Base-by-base conservation (phyloP, 192 early-diverging fungal species). In the Podila epigama region DNA sequence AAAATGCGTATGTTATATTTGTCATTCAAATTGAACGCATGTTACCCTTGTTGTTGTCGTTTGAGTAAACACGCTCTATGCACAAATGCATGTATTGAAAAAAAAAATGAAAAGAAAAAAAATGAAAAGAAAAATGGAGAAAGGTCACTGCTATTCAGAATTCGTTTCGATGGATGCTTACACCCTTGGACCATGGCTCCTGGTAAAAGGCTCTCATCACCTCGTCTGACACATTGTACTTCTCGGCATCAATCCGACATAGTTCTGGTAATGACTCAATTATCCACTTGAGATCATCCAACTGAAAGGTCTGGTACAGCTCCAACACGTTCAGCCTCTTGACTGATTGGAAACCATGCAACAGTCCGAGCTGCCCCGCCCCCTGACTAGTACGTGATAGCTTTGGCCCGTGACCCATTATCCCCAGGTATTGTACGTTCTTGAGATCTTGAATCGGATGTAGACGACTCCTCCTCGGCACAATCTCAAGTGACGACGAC, bases 201-300 rank as follows among this genome's bases (percentile, higher is more conserved):
- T 32, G 52, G 52, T 48, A 22, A 18, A 68, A 53, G 60, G 60
- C 67, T 6, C 51, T 52, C 18, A 77, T 18, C 4, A 68, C 20
- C 15, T 68, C 60, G 22, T 77, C 61, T 3, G 73, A 77, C 5
- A 77, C 39, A 20, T 77, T 68, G 28, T 77, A 77, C 55, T 68
- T 55, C 32, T 77, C 73, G 2, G 73, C 73, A 68, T 77, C 73
- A 8, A 77, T 68, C 1, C 73, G 59, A 32, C 73, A 68, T 11
- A 77, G 35, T 51, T 77, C 73, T 18, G 73, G 73, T 16, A 77
- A 29, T 2, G 25, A 44, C 31, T 77, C 56, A 0, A 68, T 40
- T 48, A 77, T 29, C 73, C 73, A 77, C 41, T 44, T 48, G 3
- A 77, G 20, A 25, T 77, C 73, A 31, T 77, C 73, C 41, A 58